Evolutionary conservation across 2,329 filamentous ascomycete genomes (phyloP), one percentile per base, ranked within the genome.

Genomic region (Herpotrichia juniperi): DNA sequence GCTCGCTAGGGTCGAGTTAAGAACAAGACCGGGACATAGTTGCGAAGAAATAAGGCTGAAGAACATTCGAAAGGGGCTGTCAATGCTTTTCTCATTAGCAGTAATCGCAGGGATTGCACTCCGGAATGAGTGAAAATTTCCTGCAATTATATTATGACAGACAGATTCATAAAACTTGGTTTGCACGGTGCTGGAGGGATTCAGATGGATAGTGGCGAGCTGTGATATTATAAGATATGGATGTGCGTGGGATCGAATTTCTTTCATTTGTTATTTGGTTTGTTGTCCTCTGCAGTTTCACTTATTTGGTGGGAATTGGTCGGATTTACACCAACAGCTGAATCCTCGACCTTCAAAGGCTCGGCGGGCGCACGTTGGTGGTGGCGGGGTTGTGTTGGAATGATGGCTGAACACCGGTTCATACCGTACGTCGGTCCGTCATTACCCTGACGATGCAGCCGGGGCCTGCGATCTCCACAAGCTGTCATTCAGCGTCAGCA

Each of bases 341-440:
- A 42, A 49, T 50, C 37, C 46, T 26, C 19, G 42, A 26, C 25
- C 40, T 26, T 43, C 45, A 25, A 42, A 42, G 11, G n/a, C 34
- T 46, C 46, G 50, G 14, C 39, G 17, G 16, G 35, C 32, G 34
- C 28, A 24, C 16, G 51, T 57, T 51, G 52, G 50, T 50, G 57
- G 40, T 40, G 44, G 47, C 24, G 53, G 43, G 14, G 16, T 16
- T 34, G 16, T 43, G 28, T 53, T 35, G 54, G 52, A 31, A 31
- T 46, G 32, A 16, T 50, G 35, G 40, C 30, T 32, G 26, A 30
- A 22, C 28, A 45, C 48, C 44, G 48, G 46, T 53, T 73, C 79
- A 96, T 64, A 96, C 93, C 66, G 89, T 94, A 69, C 94, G 87
- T 79, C 93, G 90, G 80, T 99, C 94, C 35, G 91, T 94, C 93